Evolutionary conservation across 2,329 filamentous ascomycete species (phyloP).

Genomic region (Raffaelea albimanens): DNA sequence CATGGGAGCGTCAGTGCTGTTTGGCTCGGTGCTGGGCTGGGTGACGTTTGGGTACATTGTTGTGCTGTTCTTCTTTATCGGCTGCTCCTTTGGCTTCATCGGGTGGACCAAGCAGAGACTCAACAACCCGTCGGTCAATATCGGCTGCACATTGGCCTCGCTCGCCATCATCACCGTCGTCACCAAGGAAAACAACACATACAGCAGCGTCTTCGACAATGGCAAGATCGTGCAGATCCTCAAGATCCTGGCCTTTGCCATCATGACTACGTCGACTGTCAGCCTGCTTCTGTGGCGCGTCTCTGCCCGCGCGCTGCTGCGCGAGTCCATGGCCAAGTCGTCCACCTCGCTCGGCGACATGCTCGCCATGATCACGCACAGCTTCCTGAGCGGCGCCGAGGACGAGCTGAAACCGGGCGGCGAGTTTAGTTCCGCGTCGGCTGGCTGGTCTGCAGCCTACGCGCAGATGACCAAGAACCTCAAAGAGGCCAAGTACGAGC

Average conservation of each 20-base stretch:
- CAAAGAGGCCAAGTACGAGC: conserved; percentile 80
- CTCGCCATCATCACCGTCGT: conserved; percentile 83
- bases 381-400: conserved; percentile 76
- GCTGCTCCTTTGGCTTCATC: conserved; percentile 76
- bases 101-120: conserved; percentile 79
- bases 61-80: conserved; percentile 75
- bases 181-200: conserved; percentile 84
- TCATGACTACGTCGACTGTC: conserved; percentile 59
- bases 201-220: conserved; percentile 70
- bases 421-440: conserved; percentile 52
- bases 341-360: conserved; percentile 72
- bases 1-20: conserved; percentile 80
- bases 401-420: conserved; percentile 57
- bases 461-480: conserved; percentile 65
- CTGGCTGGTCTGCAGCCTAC: conserved; percentile 58
- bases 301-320: conserved; percentile 65
- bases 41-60: conserved; percentile 66
- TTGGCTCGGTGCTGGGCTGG: conserved; percentile 56
- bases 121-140: conserved; percentile 71
- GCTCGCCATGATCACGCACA: conserved; percentile 69
- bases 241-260: conserved; percentile 75
- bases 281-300: conserved; percentile 71
- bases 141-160: conserved; percentile 75
- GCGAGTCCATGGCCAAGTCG: conserved; percentile 62
- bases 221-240: conserved; percentile 74